Percentiles rank a stretch among this genome's conserved stretches.
These are phyloP conservation scores for Graphiopsis chlorocephala DNA, from an alignment of 2,329 filamentous ascomycete species.

Conservation along the genomic window DNA sequence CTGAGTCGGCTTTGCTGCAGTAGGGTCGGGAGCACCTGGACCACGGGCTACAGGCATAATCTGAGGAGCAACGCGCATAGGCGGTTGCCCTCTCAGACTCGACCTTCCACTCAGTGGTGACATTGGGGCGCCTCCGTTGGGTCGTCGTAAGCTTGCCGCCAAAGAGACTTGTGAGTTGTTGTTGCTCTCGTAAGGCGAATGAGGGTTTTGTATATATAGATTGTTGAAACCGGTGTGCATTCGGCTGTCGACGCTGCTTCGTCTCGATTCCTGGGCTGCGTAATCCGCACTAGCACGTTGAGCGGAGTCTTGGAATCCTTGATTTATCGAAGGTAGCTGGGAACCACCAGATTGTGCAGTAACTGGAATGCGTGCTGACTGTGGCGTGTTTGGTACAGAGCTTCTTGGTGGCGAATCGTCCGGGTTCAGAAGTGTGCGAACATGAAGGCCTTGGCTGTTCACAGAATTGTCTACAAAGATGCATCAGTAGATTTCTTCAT, in stretches of 20 bases:
- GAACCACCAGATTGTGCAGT: constrained; percentile 33
- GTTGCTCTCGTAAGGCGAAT: constrained; percentile 71
- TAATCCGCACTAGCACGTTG: constrained; percentile 51
- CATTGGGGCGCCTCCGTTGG: constrained; percentile 45
- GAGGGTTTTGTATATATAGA: constrained; percentile 60
- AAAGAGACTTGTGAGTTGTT: constrained; percentile 75
- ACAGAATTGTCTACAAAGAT: constrained; percentile 35
- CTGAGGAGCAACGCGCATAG: constrained; percentile 66
- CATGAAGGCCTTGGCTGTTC: constrained; percentile 47
- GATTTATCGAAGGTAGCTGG: constrained; percentile 56
- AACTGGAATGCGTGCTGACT: constrained; percentile 39
- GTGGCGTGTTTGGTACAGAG: constrained; percentile 43
- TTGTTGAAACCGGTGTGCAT: constrained; percentile 71
- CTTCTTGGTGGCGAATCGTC: constrained; percentile 48
- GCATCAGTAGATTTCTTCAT: not conserved
- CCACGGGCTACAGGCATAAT: constrained; percentile 67
- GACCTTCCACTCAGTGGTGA: constrained; percentile 42
- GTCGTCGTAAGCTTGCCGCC: constrained; percentile 63
- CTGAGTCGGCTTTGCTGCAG: constrained; percentile 74
- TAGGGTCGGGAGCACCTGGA: constrained; percentile 61
- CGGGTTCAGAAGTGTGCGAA: constrained; percentile 50
- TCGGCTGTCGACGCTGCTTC: constrained; percentile 77
- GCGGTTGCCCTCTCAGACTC: constrained; percentile 37
- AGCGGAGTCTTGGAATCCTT: constrained; percentile 43
- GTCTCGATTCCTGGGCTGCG: constrained; percentile 56